Percentiles rank a stretch among this genome's conserved stretches.
These are phyloP conservation scores for Phytophthora pini DNA, from an alignment of 352 stramenopile genomes.

Conservation along the genomic window DNA sequence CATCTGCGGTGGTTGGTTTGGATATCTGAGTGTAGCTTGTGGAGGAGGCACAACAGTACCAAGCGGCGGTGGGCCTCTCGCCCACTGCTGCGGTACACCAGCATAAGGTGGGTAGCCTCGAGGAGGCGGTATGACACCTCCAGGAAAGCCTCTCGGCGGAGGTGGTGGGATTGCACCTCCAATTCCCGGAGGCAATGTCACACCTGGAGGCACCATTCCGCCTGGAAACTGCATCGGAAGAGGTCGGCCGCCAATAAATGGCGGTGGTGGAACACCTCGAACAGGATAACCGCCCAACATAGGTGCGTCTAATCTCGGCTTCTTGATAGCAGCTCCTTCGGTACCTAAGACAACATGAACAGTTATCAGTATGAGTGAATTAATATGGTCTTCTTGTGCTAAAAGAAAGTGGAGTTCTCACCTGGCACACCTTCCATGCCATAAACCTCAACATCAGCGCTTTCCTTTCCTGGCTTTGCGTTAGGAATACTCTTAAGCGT, in stretches of 20 bases:
- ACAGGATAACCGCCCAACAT: conserved; percentile 54
- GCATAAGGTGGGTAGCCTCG: conserved; percentile 29
- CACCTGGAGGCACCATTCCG: conserved; percentile 34
- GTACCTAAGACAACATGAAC: conserved; percentile 18
- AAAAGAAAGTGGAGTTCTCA: conserved; percentile 30
- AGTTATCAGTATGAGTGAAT: conserved; percentile 12
- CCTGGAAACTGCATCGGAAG: conserved; percentile 53
- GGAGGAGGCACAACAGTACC: conserved; percentile 23
- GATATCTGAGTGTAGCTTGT: conserved; percentile 30
- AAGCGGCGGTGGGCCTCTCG: conserved; percentile 26
- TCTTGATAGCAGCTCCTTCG: conserved; percentile 43
- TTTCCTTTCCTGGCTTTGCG: conserved; percentile 83
- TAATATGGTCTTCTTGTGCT: not conserved
- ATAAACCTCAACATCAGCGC: conserved; percentile 88
- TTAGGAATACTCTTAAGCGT: conserved; percentile 83
- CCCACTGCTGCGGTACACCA: conserved; percentile 36
- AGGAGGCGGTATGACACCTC: conserved; percentile 46
- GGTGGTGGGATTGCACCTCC: conserved; percentile 39
- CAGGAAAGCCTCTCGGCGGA: conserved; percentile 41
- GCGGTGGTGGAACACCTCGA: conserved; percentile 52
- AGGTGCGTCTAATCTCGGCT: conserved; percentile 48
- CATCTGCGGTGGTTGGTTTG: conserved; percentile 29
- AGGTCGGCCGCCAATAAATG: conserved; percentile 54
- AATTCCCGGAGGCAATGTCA: conserved; percentile 43
- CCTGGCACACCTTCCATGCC: conserved; percentile 89